Conservation (phyloP, 345 rosid genomes). For the Eucalyptus marginata region DNA sequence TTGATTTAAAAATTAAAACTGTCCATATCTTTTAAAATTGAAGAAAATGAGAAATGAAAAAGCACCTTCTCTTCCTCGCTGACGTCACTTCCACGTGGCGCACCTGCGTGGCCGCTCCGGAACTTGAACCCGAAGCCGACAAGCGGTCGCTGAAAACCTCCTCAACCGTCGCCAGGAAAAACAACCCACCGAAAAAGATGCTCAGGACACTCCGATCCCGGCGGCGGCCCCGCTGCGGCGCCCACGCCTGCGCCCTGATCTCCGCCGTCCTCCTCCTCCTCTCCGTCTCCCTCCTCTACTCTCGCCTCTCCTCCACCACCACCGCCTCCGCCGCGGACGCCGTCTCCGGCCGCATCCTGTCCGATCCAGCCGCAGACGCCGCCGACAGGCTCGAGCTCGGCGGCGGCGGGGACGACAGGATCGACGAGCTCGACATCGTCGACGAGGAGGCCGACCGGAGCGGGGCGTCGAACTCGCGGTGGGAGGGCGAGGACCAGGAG, state of each 20-base stretch:
- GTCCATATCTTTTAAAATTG: not conserved
- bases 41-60: not conserved
- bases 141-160: not conserved
- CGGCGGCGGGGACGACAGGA: slow-evolving; percentile 30
- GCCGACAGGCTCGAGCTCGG: not conserved
- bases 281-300: slow-evolving; percentile 78
- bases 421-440: slow-evolving; percentile 74
- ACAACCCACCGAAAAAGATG: not conserved
- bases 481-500: slow-evolving; percentile 7
- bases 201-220: slow-evolving; percentile 46
- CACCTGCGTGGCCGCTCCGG: not conserved
- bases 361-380: slow-evolving; percentile 37
- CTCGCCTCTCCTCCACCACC: slow-evolving; percentile 61
- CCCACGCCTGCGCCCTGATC: slow-evolving; percentile 52
- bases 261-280: slow-evolving; percentile 77
- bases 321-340: slow-evolving; percentile 2
- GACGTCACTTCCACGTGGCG: not conserved
- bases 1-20: too few species aligned
- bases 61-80: not conserved
- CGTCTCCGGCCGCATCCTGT: slow-evolving; percentile 28
- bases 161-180: not conserved
- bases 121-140: not conserved
- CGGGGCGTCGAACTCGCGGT: not conserved
- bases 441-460: slow-evolving; percentile 10
- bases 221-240: slow-evolving; percentile 75